A percentile compares a stretch with the other conserved stretches of the same genome.
Conservation (phyloP, 2,329 filamentous ascomycete species). For the Raffaelea ambrosiae region DNA sequence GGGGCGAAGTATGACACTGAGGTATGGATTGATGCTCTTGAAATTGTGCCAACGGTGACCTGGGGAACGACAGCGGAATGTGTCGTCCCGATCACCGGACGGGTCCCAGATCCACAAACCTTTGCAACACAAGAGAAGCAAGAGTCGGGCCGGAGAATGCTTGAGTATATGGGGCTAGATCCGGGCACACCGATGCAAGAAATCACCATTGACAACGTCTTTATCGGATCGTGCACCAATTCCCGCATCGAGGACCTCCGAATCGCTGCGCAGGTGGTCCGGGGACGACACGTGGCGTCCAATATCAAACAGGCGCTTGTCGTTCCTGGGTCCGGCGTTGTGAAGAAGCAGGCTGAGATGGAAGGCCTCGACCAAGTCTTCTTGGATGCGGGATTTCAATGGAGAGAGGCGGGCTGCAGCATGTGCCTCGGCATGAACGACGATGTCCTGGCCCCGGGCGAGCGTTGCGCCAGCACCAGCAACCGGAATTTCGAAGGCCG, state of each 20-base stretch:
- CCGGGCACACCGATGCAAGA: conserved; percentile 86
- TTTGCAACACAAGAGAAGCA: conserved; percentile 77
- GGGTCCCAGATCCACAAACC: conserved; percentile 83
- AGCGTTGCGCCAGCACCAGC: conserved; percentile 90
- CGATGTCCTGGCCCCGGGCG: conserved; percentile 84
- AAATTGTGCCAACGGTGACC: conserved; percentile 86
- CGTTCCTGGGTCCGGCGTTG: conserved; percentile 87
- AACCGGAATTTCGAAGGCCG: conserved; percentile 98
- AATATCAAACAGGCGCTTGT: conserved; percentile 95
- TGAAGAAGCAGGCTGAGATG: conserved; percentile 83
- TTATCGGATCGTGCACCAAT: conserved; percentile 97
- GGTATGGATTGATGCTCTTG: conserved; percentile 82
- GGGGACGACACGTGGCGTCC: conserved; percentile 75
- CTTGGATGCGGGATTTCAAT: conserved; percentile 85
- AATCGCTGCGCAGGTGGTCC: conserved; percentile 75
- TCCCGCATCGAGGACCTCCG: conserved; percentile 92
- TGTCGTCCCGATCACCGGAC: conserved; percentile 85
- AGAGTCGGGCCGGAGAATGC: conserved; percentile 65
- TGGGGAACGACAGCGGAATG: conserved; percentile 98
- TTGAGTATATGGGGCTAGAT: conserved; percentile 93
- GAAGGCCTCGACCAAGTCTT: conserved; percentile 95
- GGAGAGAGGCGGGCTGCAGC: conserved; percentile 95
- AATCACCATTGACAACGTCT: conserved; percentile 89
- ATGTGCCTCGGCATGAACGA: conserved; percentile 99
- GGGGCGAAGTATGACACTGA: conserved; percentile 85